A percentile compares a stretch with the other conserved stretches of the same genome.
These are phyloP conservation scores for Alternaria arbusti DNA, from an alignment of 2,329 filamentous ascomycete species.

Conservation along the genomic window DNA sequence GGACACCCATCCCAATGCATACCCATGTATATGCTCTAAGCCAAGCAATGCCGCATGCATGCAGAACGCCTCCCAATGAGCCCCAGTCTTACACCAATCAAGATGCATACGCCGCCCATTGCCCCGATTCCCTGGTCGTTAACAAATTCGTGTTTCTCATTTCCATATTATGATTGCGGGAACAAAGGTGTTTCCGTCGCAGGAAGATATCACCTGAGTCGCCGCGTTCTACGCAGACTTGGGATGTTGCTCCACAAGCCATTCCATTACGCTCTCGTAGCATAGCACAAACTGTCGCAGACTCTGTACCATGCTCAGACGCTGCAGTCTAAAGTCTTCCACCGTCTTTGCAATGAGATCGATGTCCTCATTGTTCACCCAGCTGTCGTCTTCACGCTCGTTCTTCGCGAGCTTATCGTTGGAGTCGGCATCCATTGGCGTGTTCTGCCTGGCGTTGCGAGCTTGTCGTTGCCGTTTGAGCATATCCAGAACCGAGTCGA, in stretches of 20 bases:
- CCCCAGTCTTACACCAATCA: conserved; percentile 2
- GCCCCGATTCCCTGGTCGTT: not conserved
- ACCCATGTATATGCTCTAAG: conserved; percentile 8
- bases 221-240: conserved; percentile 34
- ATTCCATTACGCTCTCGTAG: conserved; percentile 93
- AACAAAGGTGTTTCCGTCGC: conserved; percentile 1
- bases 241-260: conserved; percentile 64
- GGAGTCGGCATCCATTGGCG: conserved; percentile 52
- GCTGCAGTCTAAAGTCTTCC: conserved; percentile 85
- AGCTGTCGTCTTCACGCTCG: conserved; percentile 60
- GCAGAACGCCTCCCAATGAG: conserved; percentile 18
- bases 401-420: conserved; percentile 22
- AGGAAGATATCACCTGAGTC: not conserved
- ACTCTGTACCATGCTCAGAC: conserved; percentile 96
- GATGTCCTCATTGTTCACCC: conserved; percentile 72
- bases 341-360: conserved; percentile 89
- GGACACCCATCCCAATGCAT: not conserved
- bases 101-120: conserved; percentile 8
- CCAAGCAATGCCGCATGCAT: conserved; percentile 9
- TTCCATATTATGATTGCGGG: conserved; percentile 15
- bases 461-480: conserved; percentile 78
- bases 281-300: conserved; percentile 92
- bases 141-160: conserved; percentile 14
- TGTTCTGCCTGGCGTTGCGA: conserved; percentile 38
- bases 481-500: conserved; percentile 96